Conservation (phyloP, 345 rosid genomes). For the Sisymbrium irio region DNA sequence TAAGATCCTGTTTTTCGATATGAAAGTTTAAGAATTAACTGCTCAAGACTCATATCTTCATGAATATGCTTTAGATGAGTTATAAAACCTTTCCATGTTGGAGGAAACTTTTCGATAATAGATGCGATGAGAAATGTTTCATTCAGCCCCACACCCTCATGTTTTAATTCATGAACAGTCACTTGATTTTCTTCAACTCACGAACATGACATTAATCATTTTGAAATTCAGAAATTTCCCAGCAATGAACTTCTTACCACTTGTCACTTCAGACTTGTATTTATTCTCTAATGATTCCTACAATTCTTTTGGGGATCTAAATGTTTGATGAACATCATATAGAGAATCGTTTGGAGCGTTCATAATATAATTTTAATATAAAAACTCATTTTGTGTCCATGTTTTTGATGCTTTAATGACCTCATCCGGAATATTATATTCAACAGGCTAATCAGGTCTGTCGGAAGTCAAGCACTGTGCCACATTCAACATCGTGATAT, state of each 20-base stretch:
- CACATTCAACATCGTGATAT: not conserved
- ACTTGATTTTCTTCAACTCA: not conserved
- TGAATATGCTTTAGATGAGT: too few species aligned
- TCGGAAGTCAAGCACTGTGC: not conserved
- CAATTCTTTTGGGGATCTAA: not conserved
- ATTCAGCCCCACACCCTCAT: not conserved
- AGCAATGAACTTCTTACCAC: not conserved
- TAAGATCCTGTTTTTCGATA: too few species aligned
- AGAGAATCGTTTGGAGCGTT: not conserved
- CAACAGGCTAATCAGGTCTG: not conserved
- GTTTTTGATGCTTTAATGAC: not conserved
- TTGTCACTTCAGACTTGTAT: not conserved
- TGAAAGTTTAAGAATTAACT: too few species aligned
- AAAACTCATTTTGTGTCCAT: not conserved
- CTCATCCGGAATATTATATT: not conserved
- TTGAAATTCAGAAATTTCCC: not conserved
- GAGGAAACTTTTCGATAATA: too few species aligned
- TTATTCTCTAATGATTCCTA: not conserved
- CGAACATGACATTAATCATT: not conserved
- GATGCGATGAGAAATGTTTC: too few species aligned
- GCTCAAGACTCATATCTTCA: too few species aligned
- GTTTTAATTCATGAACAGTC: not conserved
- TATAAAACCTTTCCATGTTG: too few species aligned
- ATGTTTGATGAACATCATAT: not conserved
- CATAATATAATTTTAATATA: not conserved